Base-by-base conservation (phyloP, 1,284 basidiomycete species). In the Ceratobasidium sp. region DNA sequence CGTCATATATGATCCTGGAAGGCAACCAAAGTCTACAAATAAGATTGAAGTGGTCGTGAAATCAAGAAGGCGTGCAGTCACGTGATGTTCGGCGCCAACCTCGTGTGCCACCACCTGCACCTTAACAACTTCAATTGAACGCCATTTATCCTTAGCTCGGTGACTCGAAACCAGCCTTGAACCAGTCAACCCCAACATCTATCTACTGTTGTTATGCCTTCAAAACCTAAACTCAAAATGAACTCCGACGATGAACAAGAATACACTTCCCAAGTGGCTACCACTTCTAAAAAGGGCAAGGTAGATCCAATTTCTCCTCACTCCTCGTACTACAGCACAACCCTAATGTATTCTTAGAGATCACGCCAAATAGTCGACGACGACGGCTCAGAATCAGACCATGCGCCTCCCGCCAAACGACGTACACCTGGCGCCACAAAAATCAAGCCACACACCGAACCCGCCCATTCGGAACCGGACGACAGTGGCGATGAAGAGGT, bases 241-340 rank as follows among this genome's bases (percentile, higher is more conserved):
- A 40, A n/a, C 26, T 63, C 58, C 6, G 70, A 72, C 40, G 72
- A 75, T 26, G 72, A 75, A 33, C n/a, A 40, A 26, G 72, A 75
- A 18, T 28, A 75, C 15, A 51, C 60, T 23, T 28, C 58, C 15
- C 72, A 60, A 12, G 70, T 61, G 70, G 72, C 72, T 75, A 51
- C 60, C 39, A 61, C 39, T n/a, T 26, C 70, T n/a, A 72, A 72
- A 55, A 75, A 53, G 60, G 61, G 72, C 72, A 75, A 75, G 49
- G 72, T 64, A n/a, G n/a, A 75, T 23, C 42, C 5, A 7, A 5
- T 51, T 42, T 51, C 10, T 42, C n/a, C 4, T 20, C 3, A 51
- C 5, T 23, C 44, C 26, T 51, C 44, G 12, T 28, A 42, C 39
- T 9, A n/a, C 7, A 23, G 20, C 23, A 39, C 18, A 33, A 63